Evolutionary conservation across 371 early-diverging fungal genomes (phyloP).

Genomic region (Umbelopsis sp.): DNA sequence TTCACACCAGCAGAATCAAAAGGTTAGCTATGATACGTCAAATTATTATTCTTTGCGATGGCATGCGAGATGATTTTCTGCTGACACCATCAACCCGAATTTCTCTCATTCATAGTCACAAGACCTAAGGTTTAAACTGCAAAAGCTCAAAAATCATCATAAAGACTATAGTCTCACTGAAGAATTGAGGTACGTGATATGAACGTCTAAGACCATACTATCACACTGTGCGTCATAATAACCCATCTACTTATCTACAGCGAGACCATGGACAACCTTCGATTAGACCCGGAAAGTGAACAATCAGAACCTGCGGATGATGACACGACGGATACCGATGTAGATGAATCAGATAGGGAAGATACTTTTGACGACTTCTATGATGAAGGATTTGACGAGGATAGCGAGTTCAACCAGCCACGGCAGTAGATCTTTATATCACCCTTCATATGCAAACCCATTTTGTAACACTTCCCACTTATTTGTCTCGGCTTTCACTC

Average conservation of each 20-base stretch:
- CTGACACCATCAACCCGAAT: neutral
- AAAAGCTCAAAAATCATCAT: constrained; percentile 5
- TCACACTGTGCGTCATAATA: neutral
- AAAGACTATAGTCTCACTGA: constrained; percentile 37
- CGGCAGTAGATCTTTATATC: neutral
- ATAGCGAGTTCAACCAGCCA: constrained; percentile 23
- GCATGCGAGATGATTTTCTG: no score
- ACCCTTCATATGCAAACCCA: neutral
- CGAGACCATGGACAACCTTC: constrained; percentile 32
- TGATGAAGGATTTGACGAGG: constrained; percentile 47
- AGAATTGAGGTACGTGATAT: constrained; percentile 31
- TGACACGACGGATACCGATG: constrained; percentile 27
- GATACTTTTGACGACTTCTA: constrained; percentile 33
- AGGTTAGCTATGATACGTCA: constrained; percentile 18
- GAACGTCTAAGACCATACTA: no score
- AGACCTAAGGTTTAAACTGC: constrained; percentile 1
- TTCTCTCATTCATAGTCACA: neutral
- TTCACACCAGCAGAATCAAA: constrained; percentile 35
- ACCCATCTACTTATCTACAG: neutral
- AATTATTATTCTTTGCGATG: no score
- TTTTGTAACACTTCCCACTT: no score
- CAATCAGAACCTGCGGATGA: constrained; percentile 40
- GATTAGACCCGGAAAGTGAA: constrained; percentile 37
- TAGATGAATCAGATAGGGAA: constrained; percentile 26
- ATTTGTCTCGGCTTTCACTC: neutral